Percentiles rank a stretch among this genome's conserved stretches.
Evolutionary conservation across 352 stramenopile species (phyloP).

Genomic region (Hyaloperonospora brassicae): DNA sequence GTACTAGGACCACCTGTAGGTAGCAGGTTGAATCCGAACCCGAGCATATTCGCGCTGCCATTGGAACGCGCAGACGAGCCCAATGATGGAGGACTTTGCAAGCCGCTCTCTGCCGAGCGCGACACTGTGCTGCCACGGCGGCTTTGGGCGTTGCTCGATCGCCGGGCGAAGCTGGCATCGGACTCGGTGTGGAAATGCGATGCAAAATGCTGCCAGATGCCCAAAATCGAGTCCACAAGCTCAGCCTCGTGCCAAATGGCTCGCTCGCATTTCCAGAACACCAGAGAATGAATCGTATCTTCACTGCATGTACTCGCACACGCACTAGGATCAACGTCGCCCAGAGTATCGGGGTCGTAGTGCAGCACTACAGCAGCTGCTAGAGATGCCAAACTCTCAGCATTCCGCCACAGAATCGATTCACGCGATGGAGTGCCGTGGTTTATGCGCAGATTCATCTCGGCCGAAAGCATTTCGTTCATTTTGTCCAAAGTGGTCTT

Average conservation of each 20-base stretch:
- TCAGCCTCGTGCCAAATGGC: constrained; percentile 70
- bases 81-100: constrained; percentile 43
- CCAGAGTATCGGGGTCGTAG: constrained; percentile 70
- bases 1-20: constrained; percentile 17
- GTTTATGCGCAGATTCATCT: constrained; percentile 58
- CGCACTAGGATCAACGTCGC: constrained; percentile 39
- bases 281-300: constrained; percentile 23
- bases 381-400: constrained; percentile 66
- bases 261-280: constrained; percentile 76
- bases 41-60: constrained; percentile 29
- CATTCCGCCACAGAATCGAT: constrained; percentile 72
- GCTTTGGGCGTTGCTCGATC: constrained; percentile 38
- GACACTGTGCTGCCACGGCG: constrained; percentile 19
- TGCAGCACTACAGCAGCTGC: constrained; percentile 70
- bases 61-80: constrained; percentile 22
- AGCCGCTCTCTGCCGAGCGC: constrained; percentile 21
- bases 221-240: constrained; percentile 63
- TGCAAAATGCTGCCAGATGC: constrained; percentile 76
- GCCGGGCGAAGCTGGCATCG: constrained; percentile 67
- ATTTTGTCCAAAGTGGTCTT: constrained; percentile 72
- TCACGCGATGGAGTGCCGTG: constrained; percentile 57
- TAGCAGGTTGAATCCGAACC: constrained; percentile 53
- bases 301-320: constrained; percentile 12
- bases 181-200: constrained; percentile 63
- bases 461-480: constrained; percentile 61